Conservation (phyloP, 805 yeast species). For the Alloascoidea hylecoeti region DNA sequence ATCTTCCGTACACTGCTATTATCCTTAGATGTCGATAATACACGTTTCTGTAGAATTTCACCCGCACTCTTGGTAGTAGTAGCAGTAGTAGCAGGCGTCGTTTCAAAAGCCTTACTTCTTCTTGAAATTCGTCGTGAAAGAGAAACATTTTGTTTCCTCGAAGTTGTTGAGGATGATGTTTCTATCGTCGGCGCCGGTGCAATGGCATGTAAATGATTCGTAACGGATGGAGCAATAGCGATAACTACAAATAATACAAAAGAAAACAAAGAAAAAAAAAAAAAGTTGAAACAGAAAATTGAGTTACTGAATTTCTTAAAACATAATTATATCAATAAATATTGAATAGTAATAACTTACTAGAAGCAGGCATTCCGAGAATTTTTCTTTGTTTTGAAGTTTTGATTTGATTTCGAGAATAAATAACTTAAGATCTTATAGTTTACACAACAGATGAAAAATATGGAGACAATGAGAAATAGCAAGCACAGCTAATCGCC, state of each 20-base stretch:
- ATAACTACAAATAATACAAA: neutral
- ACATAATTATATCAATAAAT: neutral
- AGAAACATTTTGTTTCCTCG: neutral
- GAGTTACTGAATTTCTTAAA: neutral
- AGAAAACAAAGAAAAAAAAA: neutral
- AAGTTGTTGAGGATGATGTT: neutral
- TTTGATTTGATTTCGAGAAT: slow-evolving; percentile 1
- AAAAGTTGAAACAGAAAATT: neutral
- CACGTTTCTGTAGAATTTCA: too few relatives aligned
- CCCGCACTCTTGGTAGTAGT: neutral
- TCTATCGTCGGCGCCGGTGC: neutral
- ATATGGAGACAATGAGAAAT: neutral
- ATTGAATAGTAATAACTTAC: neutral
- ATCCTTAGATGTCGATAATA: too few relatives aligned
- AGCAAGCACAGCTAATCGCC: neutral
- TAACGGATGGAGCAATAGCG: neutral
- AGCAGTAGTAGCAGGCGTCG: neutral
- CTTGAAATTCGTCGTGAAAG: neutral
- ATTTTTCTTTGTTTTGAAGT: neutral
- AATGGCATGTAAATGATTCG: neutral
- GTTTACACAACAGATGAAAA: neutral
- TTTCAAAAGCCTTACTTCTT: neutral
- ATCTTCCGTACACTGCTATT: neutral
- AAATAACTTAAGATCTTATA: neutral
- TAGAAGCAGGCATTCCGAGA: neutral